Conservation (phyloP, 169 alveolate species). For the Eimeria tenella region DNA sequence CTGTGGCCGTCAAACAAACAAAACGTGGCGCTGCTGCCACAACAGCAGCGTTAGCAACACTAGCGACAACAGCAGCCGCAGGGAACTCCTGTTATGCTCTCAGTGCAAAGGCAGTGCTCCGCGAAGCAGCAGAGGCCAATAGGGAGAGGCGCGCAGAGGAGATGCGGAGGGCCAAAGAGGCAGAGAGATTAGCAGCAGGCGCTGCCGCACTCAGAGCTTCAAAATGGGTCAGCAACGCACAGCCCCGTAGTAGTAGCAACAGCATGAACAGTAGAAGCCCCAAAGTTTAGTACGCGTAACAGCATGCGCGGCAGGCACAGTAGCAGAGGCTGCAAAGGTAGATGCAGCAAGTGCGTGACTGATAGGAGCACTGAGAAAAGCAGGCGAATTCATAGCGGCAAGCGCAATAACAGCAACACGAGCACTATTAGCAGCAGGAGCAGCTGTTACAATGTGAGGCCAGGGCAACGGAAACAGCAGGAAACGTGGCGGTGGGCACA, state of each 20-base stretch:
- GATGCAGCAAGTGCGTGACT: neutral
- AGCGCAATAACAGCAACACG: neutral
- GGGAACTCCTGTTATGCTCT: neutral
- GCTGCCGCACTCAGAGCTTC: slow-evolving; percentile 43
- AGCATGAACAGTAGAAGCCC: neutral
- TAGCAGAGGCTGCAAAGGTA: neutral
- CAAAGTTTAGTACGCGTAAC: too few species aligned
- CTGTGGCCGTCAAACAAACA: neutral
- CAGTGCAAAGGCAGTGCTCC: neutral
- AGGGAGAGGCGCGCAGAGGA: slow-evolving; percentile 10
- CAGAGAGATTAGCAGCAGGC: neutral
- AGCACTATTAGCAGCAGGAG: neutral
- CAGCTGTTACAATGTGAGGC: too few species aligned
- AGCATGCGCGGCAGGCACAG: neutral
- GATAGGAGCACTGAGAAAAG: neutral
- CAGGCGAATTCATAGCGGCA: neutral
- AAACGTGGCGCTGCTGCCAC: neutral
- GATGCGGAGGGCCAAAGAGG: neutral
- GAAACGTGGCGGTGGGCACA: too few species aligned
- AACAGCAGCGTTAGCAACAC: neutral
- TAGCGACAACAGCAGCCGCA: neutral
- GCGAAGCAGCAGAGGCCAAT: neutral
- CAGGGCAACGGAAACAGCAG: too few species aligned
- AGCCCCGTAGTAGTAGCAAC: neutral
- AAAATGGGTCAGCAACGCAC: slow-evolving; percentile 18